Conservation (phyloP, 805 yeast genomes). For the Metschnikowia vanudenii region DNA sequence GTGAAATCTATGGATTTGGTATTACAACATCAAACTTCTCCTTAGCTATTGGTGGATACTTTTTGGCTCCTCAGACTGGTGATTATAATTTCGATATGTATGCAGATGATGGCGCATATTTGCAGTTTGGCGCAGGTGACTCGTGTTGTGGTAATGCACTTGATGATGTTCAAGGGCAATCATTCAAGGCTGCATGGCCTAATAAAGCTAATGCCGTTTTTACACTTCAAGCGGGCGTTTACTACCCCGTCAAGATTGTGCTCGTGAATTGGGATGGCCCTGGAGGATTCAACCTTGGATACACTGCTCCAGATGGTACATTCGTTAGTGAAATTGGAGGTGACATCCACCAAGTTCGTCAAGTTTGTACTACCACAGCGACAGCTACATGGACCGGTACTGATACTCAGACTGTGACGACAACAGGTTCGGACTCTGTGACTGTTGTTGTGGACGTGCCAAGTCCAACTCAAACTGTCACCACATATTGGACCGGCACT, state of each 20-base stretch:
- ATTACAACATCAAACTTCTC: conserved; percentile 10
- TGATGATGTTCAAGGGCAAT: conserved; percentile 4
- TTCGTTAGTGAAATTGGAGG: too few relatives aligned
- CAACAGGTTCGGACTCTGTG: conserved; percentile 6
- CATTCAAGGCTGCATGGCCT: conserved; percentile 8
- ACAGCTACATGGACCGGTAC: too few relatives aligned
- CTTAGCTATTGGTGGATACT: conserved; percentile 8
- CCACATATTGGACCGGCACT: conserved; percentile 17
- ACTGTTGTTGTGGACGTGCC: conserved; percentile 19
- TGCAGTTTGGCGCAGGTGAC: too few relatives aligned
- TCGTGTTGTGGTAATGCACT: too few relatives aligned
- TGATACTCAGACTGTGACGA: conserved; percentile 1
- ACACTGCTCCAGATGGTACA: too few relatives aligned
- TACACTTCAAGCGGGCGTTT: conserved; percentile 6
- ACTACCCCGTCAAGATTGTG: conserved; percentile 10
- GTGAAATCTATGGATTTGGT: too few relatives aligned
- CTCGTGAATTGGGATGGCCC: too few relatives aligned
- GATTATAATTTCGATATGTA: conserved; percentile 6
- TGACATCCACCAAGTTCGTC: too few relatives aligned
- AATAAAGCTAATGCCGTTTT: conserved; percentile 1
- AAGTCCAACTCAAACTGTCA: conserved; percentile 13
- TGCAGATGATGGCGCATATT: conserved; percentile 10
- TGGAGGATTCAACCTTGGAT: too few relatives aligned
- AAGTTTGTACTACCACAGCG: too few relatives aligned
- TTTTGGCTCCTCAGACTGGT: too few relatives aligned